A percentile compares a stretch with the other conserved stretches of the same genome.
These are phyloP conservation scores for Quercus dentata DNA, from an alignment of 306 rosid genomes.

Conservation along the genomic window DNA sequence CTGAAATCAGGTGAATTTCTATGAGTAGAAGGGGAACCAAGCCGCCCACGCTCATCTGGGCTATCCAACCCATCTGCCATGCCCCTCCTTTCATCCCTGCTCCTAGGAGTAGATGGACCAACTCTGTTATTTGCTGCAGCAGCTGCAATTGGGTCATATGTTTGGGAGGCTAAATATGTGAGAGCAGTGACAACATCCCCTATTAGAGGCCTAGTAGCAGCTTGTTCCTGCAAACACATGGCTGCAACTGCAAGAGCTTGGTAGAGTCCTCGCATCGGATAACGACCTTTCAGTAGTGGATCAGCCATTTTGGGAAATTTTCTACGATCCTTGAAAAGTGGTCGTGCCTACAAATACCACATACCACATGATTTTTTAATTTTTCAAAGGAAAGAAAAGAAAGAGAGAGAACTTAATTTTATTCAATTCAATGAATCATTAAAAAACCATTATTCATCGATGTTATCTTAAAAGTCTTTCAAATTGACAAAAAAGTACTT, in stretches of 20 bases:
- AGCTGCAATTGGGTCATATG: conserved; percentile 69
- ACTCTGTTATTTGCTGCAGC: conserved; percentile 51
- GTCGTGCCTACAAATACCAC: conserved; percentile 54
- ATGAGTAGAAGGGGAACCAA: conserved; percentile 71
- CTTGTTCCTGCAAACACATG: conserved; percentile 82
- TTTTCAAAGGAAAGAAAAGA: conserved; percentile 3
- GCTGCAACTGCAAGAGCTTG: conserved; percentile 86
- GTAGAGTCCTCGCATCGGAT: conserved; percentile 67
- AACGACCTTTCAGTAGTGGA: conserved; percentile 67
- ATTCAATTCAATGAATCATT: neutral
- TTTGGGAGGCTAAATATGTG: conserved; percentile 77
- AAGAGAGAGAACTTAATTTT: neutral
- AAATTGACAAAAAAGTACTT: conserved; percentile 19
- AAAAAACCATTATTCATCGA: conserved; percentile 8
- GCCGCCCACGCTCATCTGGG: conserved; percentile 60
- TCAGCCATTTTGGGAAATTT: conserved; percentile 74
- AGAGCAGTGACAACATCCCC: conserved; percentile 81
- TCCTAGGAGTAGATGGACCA: conserved; percentile 82
- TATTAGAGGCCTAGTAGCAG: conserved; percentile 71
- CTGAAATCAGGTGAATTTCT: conserved; percentile 79
- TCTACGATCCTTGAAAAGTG: conserved; percentile 61
- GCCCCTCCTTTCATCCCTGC: conserved; percentile 65
- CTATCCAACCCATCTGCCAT: conserved; percentile 71
- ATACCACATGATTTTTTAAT: neutral
- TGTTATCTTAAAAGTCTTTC: neutral